Percentiles rank a stretch among this genome's conserved stretches.
Evolutionary conservation across 2,329 filamentous ascomycete genomes (phyloP).

Genomic region (Microascus cirrosus): DNA sequence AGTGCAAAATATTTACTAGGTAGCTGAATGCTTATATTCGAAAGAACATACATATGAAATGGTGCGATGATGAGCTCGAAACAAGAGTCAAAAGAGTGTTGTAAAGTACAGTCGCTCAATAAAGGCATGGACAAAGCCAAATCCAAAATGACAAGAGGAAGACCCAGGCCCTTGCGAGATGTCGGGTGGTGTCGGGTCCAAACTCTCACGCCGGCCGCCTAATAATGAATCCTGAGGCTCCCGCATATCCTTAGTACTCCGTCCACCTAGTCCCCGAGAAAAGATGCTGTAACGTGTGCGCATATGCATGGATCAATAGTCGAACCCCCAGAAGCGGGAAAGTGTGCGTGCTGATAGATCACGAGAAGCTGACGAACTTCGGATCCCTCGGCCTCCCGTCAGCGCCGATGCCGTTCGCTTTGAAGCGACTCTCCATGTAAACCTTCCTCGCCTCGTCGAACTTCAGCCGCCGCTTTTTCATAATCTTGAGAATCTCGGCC

Average conservation of each 20-base stretch:
- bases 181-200: background rate
- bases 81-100: background rate
- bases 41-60: background rate
- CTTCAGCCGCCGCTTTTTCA: conserved; percentile 70
- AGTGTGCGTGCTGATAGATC: conserved; percentile 5
- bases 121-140: background rate
- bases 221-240: background rate
- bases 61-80: background rate
- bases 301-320: background rate
- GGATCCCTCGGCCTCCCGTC: conserved; percentile 85
- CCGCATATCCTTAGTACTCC: background rate
- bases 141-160: background rate
- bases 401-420: conserved; percentile 74
- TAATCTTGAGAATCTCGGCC: conserved; percentile 73
- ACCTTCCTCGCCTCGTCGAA: conserved; percentile 88
- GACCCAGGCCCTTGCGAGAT: background rate
- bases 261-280: background rate
- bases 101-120: background rate
- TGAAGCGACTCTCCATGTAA: conserved; percentile 78
- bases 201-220: background rate
- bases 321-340: background rate
- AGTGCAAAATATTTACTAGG: background rate
- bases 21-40: background rate
- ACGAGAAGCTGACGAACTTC: conserved; percentile 83
- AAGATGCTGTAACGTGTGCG: background rate